phyloP scores from a whole-genome alignment of 306 rosid genomes.

The Medicago ruthenica region DNA sequence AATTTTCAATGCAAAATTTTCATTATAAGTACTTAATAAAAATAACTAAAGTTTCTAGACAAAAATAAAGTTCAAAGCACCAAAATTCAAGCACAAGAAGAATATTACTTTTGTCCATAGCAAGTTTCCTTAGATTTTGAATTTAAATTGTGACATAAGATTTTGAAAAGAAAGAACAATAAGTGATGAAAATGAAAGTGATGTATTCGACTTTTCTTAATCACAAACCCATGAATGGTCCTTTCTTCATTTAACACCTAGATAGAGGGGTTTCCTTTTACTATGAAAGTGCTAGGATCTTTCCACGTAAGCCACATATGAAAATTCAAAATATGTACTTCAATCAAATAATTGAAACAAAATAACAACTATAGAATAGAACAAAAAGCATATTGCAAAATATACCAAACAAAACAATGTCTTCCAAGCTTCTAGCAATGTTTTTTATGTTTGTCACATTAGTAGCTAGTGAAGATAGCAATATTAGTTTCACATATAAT shows the following conservation, averaged over 20 bases:
- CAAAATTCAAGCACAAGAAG: not conserved
- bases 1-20: too few relatives aligned
- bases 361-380: not conserved
- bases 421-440: conserved; percentile 28
- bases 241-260: conserved; percentile 33
- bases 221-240: conserved; percentile 28
- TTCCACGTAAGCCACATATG: conserved; percentile 37
- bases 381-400: not conserved
- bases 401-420: conserved; percentile 40
- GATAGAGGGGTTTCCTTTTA: not conserved
- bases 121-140: not conserved
- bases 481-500: conserved; percentile 54
- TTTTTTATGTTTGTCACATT: conserved; percentile 35
- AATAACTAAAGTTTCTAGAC: too few relatives aligned
- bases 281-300: conserved; percentile 35
- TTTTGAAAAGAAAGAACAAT: conserved; percentile 1
- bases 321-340: conserved; percentile 24
- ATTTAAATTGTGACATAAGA: not conserved
- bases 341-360: conserved; percentile 9
- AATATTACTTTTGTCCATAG: not conserved
- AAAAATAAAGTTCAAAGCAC: not conserved
- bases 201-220: conserved; percentile 31
- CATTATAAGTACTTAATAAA: too few relatives aligned
- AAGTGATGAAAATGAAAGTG: conserved; percentile 32
- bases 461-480: conserved; percentile 43